Conservation (phyloP, 1,284 basidiomycete genomes). For the Pascua sp. region DNA sequence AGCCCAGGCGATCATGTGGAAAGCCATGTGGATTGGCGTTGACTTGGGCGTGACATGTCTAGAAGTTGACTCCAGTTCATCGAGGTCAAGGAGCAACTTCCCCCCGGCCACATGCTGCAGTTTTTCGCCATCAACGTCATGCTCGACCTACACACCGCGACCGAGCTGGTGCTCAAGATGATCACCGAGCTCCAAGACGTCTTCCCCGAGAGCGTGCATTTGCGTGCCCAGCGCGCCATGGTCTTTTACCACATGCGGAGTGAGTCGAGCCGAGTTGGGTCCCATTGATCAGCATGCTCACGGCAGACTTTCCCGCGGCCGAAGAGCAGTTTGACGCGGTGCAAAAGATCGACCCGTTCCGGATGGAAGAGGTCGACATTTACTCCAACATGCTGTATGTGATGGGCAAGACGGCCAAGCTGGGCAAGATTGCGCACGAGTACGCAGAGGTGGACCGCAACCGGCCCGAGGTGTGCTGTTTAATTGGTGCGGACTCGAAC, state of each 20-base stretch:
- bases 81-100: constrained; percentile 45
- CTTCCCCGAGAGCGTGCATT: constrained; percentile 80
- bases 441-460: constrained; percentile 83
- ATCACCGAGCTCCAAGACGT: constrained; percentile 74
- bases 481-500: constrained; percentile 66
- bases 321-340: constrained; percentile 79
- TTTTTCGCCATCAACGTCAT: constrained; percentile 88
- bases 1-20: neutral
- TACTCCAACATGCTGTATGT: constrained; percentile 98
- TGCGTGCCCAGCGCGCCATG: constrained; percentile 79
- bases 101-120: constrained; percentile 42
- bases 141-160: constrained; percentile 83
- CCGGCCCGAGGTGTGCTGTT: constrained; percentile 88
- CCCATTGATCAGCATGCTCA: too few relatives aligned
- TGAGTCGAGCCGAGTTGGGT: constrained; percentile 49
- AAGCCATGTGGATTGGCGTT: too few relatives aligned
- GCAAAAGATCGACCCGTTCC: constrained; percentile 73
- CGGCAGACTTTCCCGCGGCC: constrained; percentile 75
- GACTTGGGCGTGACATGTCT: neutral
- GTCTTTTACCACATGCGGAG: constrained; percentile 87
- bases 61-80: constrained; percentile 33
- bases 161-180: constrained; percentile 67
- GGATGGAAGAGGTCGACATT: constrained; percentile 92
- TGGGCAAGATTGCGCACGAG: constrained; percentile 88
- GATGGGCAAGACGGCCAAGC: constrained; percentile 78